Evolutionary conservation across 768 basidiomycete species (phyloP), one percentile per base, ranked within the genome.

Genomic region (Kondoa malvinella): DNA sequence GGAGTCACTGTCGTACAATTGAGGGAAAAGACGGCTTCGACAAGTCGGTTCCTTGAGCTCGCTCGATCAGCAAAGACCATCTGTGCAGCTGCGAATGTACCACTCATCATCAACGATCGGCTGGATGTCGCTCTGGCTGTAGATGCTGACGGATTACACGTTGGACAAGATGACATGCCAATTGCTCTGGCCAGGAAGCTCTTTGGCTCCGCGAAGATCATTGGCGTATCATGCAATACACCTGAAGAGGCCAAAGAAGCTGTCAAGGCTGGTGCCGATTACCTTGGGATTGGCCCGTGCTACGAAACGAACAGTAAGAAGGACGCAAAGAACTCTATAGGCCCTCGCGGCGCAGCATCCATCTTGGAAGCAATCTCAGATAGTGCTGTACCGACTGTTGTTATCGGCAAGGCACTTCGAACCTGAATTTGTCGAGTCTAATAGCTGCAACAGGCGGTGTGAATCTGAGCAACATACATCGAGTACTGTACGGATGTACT

Each of bases 1-100:
- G 92, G 91, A 1, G 90, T 94, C 0, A 91, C 89, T 1, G 74
- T 92, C 60, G 89, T 95, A 2, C 92, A 95, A 77, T 80, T 94
- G 21, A 82, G 91, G 1, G 92, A 96, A 77, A 96, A 96, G 77
- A 77, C 83, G 14, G 77, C 82, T 0, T 89, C 92, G 69, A 92
- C 90, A 0, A 81, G 82, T 27, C 87, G 91, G 87, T 92, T 94
- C 74, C 81, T 90, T 66, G 80, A 84, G 67, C 81, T 92, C 67
- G 91, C 91, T 0, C 75, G 74, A 59, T 78, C 80, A 71, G 86
- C 84, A 17, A 88, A 91, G 75, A 79, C 73, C 21, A 76, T 96
- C 3, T 91, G 88, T 73, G 81, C 84, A 71, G 82, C 81, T 70
- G 79, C 77, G 67, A 80, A 82, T 56, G 82, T 94, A 31, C 91